Evolutionary conservation across 805 yeast species (phyloP).

Genomic region (Kuraishia ogatae): DNA sequence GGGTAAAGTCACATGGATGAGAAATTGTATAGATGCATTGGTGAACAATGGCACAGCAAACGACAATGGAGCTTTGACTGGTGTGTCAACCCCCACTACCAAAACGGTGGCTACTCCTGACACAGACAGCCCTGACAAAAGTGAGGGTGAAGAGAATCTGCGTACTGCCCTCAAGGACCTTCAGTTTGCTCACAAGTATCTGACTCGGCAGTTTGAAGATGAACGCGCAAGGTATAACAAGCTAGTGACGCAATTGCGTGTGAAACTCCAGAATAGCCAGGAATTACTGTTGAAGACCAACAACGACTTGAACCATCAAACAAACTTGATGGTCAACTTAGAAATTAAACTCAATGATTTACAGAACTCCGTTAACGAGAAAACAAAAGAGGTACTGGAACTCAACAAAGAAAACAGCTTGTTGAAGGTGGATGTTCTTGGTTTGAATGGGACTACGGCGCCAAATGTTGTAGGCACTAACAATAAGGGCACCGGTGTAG

Average conservation of each 20-base stretch:
- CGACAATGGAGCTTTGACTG: not conserved
- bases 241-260: slow-evolving; percentile 43
- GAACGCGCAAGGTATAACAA: slow-evolving; percentile 49
- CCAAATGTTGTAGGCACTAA: not conserved
- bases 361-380: slow-evolving; percentile 19
- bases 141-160: slow-evolving; percentile 6
- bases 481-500: not conserved
- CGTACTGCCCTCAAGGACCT: slow-evolving; percentile 56
- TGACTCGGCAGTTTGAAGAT: slow-evolving; percentile 59
- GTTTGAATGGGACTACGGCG: slow-evolving; percentile 10
- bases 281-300: slow-evolving; percentile 36
- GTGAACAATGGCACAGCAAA: not conserved
- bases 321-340: slow-evolving; percentile 23
- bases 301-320: slow-evolving; percentile 25
- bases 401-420: slow-evolving; percentile 36
- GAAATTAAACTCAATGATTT: slow-evolving; percentile 27
- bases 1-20: slow-evolving; percentile 4
- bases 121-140: not conserved
- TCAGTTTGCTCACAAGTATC: slow-evolving; percentile 62
- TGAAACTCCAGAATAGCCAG: slow-evolving; percentile 41
- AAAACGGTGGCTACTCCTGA: not conserved
- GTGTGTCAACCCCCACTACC: slow-evolving; percentile 1
- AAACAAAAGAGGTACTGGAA: slow-evolving; percentile 31
- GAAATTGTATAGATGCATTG: not conserved
- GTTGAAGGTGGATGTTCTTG: slow-evolving; percentile 36